phyloP scores from a whole-genome alignment of 805 yeast genomes.

The Spathaspora passalidarum region DNA sequence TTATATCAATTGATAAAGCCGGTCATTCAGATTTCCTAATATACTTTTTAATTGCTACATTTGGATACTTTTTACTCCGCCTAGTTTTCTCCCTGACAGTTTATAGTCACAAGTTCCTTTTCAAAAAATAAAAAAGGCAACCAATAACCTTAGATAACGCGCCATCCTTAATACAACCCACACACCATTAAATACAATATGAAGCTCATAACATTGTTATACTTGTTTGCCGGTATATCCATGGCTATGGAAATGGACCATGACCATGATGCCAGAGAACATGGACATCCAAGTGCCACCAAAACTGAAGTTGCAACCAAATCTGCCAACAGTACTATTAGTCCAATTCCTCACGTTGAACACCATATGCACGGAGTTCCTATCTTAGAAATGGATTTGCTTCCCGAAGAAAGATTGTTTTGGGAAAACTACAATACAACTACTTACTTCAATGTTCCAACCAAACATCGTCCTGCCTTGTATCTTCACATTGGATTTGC shows the following conservation, averaged over 20 bases:
- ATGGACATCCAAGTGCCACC: slow-evolving; percentile 8
- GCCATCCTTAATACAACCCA: background rate
- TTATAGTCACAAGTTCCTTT: too few relatives aligned
- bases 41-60: too few relatives aligned
- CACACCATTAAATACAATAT: background rate
- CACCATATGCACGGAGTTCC: slow-evolving; percentile 67
- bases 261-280: slow-evolving; percentile 17
- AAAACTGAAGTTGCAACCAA: slow-evolving; percentile 8
- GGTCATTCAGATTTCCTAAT: too few relatives aligned
- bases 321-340: slow-evolving; percentile 5
- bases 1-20: too few relatives aligned
- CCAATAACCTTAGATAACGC: background rate
- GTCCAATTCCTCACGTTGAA: slow-evolving; percentile 34
- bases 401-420: slow-evolving; percentile 67
- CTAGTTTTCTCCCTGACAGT: too few relatives aligned
- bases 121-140: too few relatives aligned
- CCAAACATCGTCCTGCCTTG: slow-evolving; percentile 50
- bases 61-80: too few relatives aligned
- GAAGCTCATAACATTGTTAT: background rate
- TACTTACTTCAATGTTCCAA: slow-evolving; percentile 58
- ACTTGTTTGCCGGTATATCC: slow-evolving; percentile 1
- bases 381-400: slow-evolving; percentile 61
- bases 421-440: slow-evolving; percentile 83
- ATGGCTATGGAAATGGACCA: slow-evolving; percentile 15
- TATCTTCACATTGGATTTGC: slow-evolving; percentile 51